These are phyloP conservation scores for Eimeria sp. DNA, from an alignment of 169 alveolate species.

Conservation along the genomic window DNA sequence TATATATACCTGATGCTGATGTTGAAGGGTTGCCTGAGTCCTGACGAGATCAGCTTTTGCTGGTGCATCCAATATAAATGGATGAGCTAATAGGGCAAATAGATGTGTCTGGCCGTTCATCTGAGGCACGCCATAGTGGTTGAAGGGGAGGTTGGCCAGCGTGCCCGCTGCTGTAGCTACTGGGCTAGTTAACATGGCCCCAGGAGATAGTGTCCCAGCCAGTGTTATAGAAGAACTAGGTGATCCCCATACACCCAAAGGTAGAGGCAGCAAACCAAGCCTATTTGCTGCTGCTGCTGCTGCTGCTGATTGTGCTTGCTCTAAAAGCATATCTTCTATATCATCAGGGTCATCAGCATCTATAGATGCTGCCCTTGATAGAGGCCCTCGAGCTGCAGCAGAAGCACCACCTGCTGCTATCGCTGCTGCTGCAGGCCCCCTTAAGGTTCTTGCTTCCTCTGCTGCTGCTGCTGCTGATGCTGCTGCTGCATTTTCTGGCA, in stretches of 20 bases:
- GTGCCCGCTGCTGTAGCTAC: not conserved
- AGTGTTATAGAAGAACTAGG: not conserved
- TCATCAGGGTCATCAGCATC: not conserved
- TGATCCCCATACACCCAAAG: not conserved
- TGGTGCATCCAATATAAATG: slow-evolving; percentile 59
- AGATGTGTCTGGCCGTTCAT: not conserved
- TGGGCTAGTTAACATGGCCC: not conserved
- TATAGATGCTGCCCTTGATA: not conserved
- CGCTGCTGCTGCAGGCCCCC: not conserved
- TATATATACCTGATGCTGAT: slow-evolving; percentile 20
- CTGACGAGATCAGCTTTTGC: slow-evolving; percentile 44
- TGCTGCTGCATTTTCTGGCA: not conserved
- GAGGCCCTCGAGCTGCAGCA: too few species aligned
- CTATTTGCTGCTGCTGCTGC: not conserved
- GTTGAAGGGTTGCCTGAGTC: slow-evolving; percentile 45
- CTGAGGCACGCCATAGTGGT: not conserved
- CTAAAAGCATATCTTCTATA: not conserved
- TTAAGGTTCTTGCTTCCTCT: too few species aligned
- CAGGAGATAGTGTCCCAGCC: not conserved
- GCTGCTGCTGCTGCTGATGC: not conserved
- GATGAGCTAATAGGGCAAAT: slow-evolving; percentile 65
- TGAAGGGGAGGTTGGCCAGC: not conserved
- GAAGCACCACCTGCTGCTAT: not conserved
- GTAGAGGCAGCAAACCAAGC: not conserved
- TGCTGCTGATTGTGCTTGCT: not conserved